Conservation (phyloP, 768 basidiomycete species). For the Mycena maculata region DNA sequence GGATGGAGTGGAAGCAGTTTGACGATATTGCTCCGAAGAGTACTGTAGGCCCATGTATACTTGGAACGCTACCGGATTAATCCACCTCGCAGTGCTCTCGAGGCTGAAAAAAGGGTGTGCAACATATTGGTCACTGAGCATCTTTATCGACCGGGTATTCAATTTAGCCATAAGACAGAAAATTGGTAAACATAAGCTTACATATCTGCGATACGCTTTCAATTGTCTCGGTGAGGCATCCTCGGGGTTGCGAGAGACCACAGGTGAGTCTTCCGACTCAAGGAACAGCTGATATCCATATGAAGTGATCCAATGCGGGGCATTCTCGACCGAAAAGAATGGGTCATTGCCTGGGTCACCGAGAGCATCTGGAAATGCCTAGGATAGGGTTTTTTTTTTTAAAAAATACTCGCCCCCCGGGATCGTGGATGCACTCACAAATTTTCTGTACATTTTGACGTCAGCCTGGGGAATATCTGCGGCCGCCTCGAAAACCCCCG, state of each 20-base stretch:
- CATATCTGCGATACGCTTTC: background rate
- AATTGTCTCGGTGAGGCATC: background rate
- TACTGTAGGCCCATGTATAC: background rate
- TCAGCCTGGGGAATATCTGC: background rate
- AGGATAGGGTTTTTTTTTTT: background rate
- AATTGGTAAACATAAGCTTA: background rate
- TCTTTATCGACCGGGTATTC: background rate
- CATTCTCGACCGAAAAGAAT: slow-evolving; percentile 5
- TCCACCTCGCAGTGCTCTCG: slow-evolving; percentile 1
- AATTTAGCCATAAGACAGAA: no score
- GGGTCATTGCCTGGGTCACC: background rate
- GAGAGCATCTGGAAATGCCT: background rate
- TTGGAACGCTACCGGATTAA: background rate
- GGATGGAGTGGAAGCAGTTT: background rate
- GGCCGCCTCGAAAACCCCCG: background rate
- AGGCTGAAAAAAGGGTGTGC: slow-evolving; percentile 8
- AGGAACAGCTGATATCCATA: background rate
- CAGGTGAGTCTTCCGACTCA: background rate
- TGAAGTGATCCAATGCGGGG: background rate
- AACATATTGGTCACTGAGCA: background rate
- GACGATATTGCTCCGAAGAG: background rate
- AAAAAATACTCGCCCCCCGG: no score
- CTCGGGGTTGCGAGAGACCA: background rate
- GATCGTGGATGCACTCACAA: background rate
- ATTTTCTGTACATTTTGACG: background rate